Conservation (phyloP, 768 basidiomycete species). For the Termitomyces sp. region DNA sequence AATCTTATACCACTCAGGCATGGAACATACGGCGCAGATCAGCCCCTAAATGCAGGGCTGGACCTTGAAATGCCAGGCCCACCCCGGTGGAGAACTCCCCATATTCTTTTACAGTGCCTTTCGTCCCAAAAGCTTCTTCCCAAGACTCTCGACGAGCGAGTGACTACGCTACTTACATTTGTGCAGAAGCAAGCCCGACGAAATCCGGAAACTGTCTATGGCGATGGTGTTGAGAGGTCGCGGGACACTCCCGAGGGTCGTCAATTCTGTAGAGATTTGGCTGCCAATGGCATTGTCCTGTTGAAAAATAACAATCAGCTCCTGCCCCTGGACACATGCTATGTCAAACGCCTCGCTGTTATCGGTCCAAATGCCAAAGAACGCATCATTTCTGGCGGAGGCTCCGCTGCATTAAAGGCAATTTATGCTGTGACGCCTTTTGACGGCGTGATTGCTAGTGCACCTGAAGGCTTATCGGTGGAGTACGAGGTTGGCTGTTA, state of each 20-base stretch:
- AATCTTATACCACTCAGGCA: constrained; percentile 37
- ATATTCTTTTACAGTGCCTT: constrained; percentile 30
- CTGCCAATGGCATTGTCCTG: constrained; percentile 58
- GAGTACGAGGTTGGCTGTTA: constrained; percentile 61
- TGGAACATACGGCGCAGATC: constrained; percentile 67
- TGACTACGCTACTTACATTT: constrained; percentile 43
- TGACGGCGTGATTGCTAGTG: constrained; percentile 48
- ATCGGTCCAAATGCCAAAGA: constrained; percentile 68
- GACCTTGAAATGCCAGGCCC: constrained; percentile 78
- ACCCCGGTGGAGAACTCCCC: constrained; percentile 57
- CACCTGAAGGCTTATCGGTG: constrained; percentile 44
- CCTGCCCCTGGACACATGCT: constrained; percentile 42
- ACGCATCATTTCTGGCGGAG: constrained; percentile 67
- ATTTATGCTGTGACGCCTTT: constrained; percentile 62
- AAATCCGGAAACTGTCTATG: constrained; percentile 57
- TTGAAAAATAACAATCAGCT: constrained; percentile 54
- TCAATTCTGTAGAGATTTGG: constrained; percentile 48
- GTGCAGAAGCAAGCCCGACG: constrained; percentile 50
- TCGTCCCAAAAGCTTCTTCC: constrained; percentile 42
- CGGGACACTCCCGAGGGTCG: constrained; percentile 47
- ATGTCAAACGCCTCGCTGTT: constrained; percentile 47
- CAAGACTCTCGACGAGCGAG: constrained; percentile 44
- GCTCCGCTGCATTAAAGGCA: constrained; percentile 68
- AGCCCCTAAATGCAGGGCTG: constrained; percentile 64
- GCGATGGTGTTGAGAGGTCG: constrained; percentile 53